Base-by-base conservation (phyloP, 805 yeast species). In the Cyberlindnera nakhonratchasimensis region DNA sequence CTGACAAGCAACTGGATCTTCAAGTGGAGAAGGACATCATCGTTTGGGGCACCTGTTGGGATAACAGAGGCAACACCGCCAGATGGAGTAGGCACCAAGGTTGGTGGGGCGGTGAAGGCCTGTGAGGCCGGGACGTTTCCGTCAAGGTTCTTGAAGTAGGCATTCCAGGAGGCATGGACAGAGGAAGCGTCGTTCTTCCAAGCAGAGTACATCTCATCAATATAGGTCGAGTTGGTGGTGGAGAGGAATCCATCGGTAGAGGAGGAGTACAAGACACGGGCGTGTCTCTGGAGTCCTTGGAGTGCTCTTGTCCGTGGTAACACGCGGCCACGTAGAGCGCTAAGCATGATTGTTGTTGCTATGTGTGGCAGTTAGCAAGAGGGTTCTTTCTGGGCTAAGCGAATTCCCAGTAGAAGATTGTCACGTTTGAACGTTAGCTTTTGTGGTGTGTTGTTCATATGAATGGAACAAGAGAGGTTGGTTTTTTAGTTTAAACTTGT, bases 121-220 rank as follows among this genome's bases (percentile, higher is more conserved):
- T 72, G 64, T 0, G 89, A 63, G 23, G 93, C 79, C 17, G 95
- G 78, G 20, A 80, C 77, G 34, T 72, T 71, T 48, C 80, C 72
- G 52, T 84, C 88, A 67, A 93, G 71, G 74, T 91, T 91, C 68
- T 84, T 84, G 77, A 93, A 93, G 70, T 93, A 93, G 7, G 96
- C 90, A 63, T 88, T 84, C 99, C 99, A 93, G 19, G 97, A 90
- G 30, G 81, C 82, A 65, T 93, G 99, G 32, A 93, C 99, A 41
- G 91, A 80, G 33, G 71, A 50, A 23, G 98, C 99, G 64, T 93
- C 99, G 51, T 79, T 66, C 59, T 79, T 76, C 98, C 98, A 93
- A 39, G 96, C 90, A 51, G 79, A 79, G 67, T 89, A 93, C 99
- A 93, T 93, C 71, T 93, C 97, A 66, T 93, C 99, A 57, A 93